Evolutionary conservation across 2,329 filamentous ascomycete species (phyloP).

Genomic region (Colletotrichum godetiae): DNA sequence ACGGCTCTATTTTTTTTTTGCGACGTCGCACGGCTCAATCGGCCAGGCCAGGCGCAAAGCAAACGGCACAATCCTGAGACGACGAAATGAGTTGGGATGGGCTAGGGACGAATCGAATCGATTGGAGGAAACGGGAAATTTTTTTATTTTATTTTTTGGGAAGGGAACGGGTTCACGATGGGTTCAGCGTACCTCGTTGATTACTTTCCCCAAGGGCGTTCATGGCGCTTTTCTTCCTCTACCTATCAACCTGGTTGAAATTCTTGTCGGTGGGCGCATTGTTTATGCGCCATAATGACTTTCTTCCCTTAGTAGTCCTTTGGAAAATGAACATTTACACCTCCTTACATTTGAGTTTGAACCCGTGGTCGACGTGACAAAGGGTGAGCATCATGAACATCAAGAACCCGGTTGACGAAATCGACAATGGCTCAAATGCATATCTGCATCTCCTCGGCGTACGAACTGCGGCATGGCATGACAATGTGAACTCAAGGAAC

Average conservation of each 20-base stretch:
- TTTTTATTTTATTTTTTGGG: neutral
- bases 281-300: neutral
- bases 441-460: no score
- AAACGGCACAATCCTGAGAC: neutral
- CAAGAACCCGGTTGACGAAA: neutral
- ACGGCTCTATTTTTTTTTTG: neutral
- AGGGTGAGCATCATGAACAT: neutral
- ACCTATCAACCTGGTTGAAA: neutral
- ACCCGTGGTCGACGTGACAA: neutral
- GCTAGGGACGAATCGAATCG: constrained; percentile 5
- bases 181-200: constrained; percentile 1
- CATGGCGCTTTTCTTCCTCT: neutral
- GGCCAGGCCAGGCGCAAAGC: neutral
- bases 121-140: neutral
- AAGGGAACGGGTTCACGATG: constrained; percentile 7
- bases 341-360: neutral
- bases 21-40: neutral
- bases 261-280: neutral
- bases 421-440: no score
- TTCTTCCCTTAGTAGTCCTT: neutral
- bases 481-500: no score
- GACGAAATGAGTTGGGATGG: constrained; percentile 18
- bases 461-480: no score
- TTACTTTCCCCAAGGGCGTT: constrained; percentile 16
- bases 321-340: neutral